Base-by-base conservation (phyloP, 768 basidiomycete genomes). In the Tricholoma sp. region DNA sequence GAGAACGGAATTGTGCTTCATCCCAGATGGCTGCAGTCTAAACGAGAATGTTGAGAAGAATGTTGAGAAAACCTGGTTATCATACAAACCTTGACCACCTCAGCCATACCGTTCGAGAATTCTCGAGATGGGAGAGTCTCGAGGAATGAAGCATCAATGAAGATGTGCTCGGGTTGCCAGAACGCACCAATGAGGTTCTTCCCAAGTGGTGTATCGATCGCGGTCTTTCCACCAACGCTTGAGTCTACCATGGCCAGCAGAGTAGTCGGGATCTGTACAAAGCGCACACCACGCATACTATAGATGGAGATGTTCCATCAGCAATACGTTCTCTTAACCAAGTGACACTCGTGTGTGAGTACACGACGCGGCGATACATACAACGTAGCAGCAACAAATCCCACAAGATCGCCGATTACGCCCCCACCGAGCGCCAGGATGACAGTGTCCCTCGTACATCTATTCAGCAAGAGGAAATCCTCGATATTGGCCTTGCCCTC, bases 11-110 rank as follows among this genome's bases (percentile, higher is more conserved):
- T 66, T 95, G 93, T 60, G 76, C 72, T 64, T 92, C 94, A 70
- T 92, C 85, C 96, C 96, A 98, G 66, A 98, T 98, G n/a, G 95
- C 97, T 5, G 97, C 96, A 22, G 97, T 99, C 96, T 96, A 58
- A 54, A n/a, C 54, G n/a, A 52, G 41, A 35, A 57, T 54, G 21
- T 39, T 24, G 9, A 59, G 32, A n/a, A 51, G 43, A 46, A 52
- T 22, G 41, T 41, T 35, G 16, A 50, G 37, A 37, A 47, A 4
- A 35, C 24, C 12, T 29, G 16, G 10, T 18, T 14, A 14, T 43
- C 37, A 39, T 37, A 70, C 78, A 58, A 56, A 92, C 94, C 83
- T 99, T 99, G 68, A 98, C 86, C 3, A 98, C 89, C 71, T 99
- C 96, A 0, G 97, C 96, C 89, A 99, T 96, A 35, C 97, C 96